Conservation (phyloP, 2,329 filamentous ascomycete species). For the Cladosporium sp. region DNA sequence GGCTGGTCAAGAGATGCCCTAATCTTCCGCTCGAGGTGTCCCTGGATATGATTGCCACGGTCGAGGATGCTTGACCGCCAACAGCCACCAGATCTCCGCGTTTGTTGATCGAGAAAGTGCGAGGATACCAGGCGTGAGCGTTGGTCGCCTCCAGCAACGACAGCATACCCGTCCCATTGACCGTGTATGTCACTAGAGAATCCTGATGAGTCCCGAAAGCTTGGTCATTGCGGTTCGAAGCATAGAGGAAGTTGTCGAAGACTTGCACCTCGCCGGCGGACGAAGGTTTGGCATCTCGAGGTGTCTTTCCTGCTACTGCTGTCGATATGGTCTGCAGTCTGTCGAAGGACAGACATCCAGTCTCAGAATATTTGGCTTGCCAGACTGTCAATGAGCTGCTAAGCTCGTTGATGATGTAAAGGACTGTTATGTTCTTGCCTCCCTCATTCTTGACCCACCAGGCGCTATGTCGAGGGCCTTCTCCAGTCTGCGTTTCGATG, state of each 20-base stretch:
- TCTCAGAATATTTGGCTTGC: conserved; percentile 27
- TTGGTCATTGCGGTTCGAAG: conserved; percentile 35
- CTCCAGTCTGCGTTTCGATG: conserved; percentile 19
- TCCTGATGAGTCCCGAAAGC: conserved; percentile 27
- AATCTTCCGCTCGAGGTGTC: not conserved
- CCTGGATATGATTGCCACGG: conserved; percentile 9
- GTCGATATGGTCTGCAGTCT: conserved; percentile 31
- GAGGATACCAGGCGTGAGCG: conserved; percentile 31
- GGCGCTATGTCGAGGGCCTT: conserved; percentile 29
- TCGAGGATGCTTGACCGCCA: conserved; percentile 10
- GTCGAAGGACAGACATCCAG: conserved; percentile 29
- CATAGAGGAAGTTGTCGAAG: conserved; percentile 32
- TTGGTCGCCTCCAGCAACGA: conserved; percentile 28
- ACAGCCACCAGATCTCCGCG: conserved; percentile 9
- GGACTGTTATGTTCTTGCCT: conserved; percentile 16
- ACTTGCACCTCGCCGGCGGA: conserved; percentile 32
- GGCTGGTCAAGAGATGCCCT: not conserved
- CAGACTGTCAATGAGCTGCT: conserved; percentile 30
- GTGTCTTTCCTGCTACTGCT: conserved; percentile 26
- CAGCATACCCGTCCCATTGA: conserved; percentile 26
- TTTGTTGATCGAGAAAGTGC: conserved; percentile 25
- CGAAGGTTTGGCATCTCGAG: conserved; percentile 15
- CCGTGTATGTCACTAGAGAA: conserved; percentile 32
- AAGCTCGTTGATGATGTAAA: conserved; percentile 34
- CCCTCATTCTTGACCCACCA: conserved; percentile 40